phyloP scores from a whole-genome alignment of 768 basidiomycete species.

The Chalciporus pseudorubinellus region DNA sequence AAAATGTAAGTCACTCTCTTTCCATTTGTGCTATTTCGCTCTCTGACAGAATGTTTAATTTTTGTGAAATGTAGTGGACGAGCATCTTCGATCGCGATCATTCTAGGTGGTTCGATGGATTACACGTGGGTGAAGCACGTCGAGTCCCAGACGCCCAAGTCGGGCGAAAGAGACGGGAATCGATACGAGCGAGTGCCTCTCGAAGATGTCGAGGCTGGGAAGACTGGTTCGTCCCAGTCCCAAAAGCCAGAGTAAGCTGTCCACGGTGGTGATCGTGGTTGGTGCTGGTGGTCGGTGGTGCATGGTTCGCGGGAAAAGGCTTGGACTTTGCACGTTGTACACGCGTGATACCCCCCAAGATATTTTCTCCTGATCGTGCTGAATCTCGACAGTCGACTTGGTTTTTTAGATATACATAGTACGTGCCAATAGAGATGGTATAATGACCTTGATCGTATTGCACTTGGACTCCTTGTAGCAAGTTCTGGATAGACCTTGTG shows the following conservation, averaged over 20 bases:
- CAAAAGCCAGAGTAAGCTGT: conserved; percentile 34
- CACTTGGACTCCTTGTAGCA: neutral
- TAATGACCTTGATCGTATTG: neutral
- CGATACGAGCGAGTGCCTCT: conserved; percentile 62
- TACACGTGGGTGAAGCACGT: conserved; percentile 88
- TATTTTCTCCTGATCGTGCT: too few relatives aligned
- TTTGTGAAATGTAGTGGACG: conserved; percentile 50
- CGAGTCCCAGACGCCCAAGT: conserved; percentile 49
- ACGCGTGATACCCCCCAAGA: neutral
- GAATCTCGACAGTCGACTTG: neutral
- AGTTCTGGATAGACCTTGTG: too few relatives aligned
- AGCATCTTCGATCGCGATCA: conserved; percentile 73
- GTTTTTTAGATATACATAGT: neutral
- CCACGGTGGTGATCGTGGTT: neutral
- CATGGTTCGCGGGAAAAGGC: neutral
- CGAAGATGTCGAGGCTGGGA: conserved; percentile 61
- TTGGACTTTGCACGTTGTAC: conserved; percentile 1
- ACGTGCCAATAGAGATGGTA: neutral
- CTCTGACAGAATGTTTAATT: too few relatives aligned
- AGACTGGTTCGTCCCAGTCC: conserved; percentile 13
- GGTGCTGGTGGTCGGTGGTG: too few relatives aligned
- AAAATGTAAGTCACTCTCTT: conserved; percentile 55
- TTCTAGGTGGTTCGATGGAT: conserved; percentile 76
- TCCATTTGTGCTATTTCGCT: too few relatives aligned
- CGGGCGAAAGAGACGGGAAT: conserved; percentile 25